A percentile compares a stretch with the other conserved stretches of the same genome.
Conservation (phyloP, 2,329 filamentous ascomycete species). For the Thelonectria blattea region DNA sequence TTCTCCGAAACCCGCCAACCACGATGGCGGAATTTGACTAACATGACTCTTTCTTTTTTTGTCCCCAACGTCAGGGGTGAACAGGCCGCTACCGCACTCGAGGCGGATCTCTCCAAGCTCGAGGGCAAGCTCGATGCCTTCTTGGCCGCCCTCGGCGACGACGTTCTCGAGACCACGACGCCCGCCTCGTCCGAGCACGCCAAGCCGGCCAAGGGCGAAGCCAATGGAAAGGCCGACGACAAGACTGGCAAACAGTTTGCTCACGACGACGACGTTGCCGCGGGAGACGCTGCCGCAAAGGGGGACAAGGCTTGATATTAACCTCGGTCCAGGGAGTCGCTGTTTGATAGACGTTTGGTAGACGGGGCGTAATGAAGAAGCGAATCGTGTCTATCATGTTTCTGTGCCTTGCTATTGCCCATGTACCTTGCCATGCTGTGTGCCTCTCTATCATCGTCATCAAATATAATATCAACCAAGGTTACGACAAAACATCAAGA, state of each 20-base stretch:
- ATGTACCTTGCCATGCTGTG: no score
- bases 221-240: background rate
- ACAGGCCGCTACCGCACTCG: slow-evolving; percentile 58
- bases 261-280: slow-evolving; percentile 9
- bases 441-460: background rate
- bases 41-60: slow-evolving; percentile 18
- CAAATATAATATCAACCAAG: background rate
- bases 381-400: background rate
- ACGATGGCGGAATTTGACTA: slow-evolving; percentile 19
- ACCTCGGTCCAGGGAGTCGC: background rate
- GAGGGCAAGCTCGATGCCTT: slow-evolving; percentile 63
- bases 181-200: slow-evolving; percentile 1
- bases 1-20: slow-evolving; percentile 6
- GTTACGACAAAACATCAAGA: no score
- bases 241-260: background rate
- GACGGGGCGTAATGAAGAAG: background rate
- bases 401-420: no score
- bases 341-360: background rate
- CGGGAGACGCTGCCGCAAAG: slow-evolving; percentile 9
- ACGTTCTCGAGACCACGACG: slow-evolving; percentile 4
- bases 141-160: slow-evolving; percentile 54
- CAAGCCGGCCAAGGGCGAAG: background rate
- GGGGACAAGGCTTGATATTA: slow-evolving; percentile 2
- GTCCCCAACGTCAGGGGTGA: slow-evolving; percentile 53
- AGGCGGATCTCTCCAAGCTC: slow-evolving; percentile 57